Conservation (phyloP, 148 eudicot genomes). For the Persicaria maculosa region DNA sequence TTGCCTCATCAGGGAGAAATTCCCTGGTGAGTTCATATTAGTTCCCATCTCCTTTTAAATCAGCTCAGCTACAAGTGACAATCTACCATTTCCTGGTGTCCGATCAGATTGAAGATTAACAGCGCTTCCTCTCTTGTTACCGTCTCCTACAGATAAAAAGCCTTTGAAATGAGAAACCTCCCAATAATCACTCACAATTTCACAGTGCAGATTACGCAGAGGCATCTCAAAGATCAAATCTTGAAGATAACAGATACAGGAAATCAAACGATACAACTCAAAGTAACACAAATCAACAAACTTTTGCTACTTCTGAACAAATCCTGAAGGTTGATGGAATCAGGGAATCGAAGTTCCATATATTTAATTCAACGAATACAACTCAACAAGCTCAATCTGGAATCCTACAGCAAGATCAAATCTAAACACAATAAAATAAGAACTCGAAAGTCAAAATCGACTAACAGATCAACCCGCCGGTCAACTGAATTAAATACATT, state of each 20-base stretch:
- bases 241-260: too few species aligned
- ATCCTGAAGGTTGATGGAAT: neutral
- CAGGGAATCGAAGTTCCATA: neutral
- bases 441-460: neutral
- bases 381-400: neutral
- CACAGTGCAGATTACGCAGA: neutral
- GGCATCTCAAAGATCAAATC: neutral
- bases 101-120: neutral
- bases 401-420: neutral
- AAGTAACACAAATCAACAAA: neutral
- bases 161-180: neutral
- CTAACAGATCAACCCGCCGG: neutral
- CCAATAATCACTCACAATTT: neutral
- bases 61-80: neutral
- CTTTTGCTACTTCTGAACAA: neutral
- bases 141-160: neutral
- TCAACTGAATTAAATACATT: neutral
- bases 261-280: neutral
- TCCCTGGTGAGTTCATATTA: slow-evolving; percentile 48
- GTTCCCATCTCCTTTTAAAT: slow-evolving; percentile 24
- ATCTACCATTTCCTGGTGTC: neutral
- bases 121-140: neutral
- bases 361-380: neutral
- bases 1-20: slow-evolving; percentile 47
- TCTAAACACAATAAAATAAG: neutral